Percentiles rank a stretch among this genome's conserved stretches.
Conservation (phyloP, 768 basidiomycete genomes). For the Suillus subluteus region DNA sequence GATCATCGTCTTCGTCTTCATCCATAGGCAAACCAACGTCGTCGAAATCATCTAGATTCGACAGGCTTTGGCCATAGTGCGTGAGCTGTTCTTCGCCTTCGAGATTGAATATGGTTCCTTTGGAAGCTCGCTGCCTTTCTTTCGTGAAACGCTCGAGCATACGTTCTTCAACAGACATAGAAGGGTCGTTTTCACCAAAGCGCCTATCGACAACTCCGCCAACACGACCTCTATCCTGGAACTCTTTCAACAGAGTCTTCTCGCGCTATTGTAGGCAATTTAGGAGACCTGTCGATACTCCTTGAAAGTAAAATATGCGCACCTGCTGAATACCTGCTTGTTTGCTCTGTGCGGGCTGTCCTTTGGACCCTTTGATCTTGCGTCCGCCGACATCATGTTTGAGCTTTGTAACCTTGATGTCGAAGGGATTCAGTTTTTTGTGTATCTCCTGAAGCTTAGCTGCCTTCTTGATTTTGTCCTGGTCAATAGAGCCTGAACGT, state of each 20-base stretch:
- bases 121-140: constrained; percentile 81
- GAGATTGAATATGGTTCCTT: constrained; percentile 81
- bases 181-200: constrained; percentile 94
- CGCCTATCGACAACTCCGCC: constrained; percentile 93
- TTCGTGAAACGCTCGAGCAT: constrained; percentile 96
- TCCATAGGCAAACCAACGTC: constrained; percentile 57
- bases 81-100: constrained; percentile 92
- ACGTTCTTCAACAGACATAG: constrained; percentile 92
- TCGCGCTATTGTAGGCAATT: constrained; percentile 6
- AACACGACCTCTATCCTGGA: constrained; percentile 75
- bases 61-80: constrained; percentile 88
- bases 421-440: constrained; percentile 89
- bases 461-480: constrained; percentile 81
- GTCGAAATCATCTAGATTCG: constrained; percentile 85
- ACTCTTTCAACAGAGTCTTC: constrained; percentile 81
- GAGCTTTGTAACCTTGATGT: constrained; percentile 87
- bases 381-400: constrained; percentile 94
- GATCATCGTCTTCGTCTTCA: constrained; percentile 54
- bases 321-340: constrained; percentile 4
- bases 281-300: background rate
- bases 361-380: constrained; percentile 79
- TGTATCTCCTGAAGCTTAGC: constrained; percentile 84
- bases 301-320: background rate
- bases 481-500: constrained; percentile 58
- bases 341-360: constrained; percentile 78